phyloP scores from a whole-genome alignment of 768 basidiomycete species.

The Boletus vinaceobasis region DNA sequence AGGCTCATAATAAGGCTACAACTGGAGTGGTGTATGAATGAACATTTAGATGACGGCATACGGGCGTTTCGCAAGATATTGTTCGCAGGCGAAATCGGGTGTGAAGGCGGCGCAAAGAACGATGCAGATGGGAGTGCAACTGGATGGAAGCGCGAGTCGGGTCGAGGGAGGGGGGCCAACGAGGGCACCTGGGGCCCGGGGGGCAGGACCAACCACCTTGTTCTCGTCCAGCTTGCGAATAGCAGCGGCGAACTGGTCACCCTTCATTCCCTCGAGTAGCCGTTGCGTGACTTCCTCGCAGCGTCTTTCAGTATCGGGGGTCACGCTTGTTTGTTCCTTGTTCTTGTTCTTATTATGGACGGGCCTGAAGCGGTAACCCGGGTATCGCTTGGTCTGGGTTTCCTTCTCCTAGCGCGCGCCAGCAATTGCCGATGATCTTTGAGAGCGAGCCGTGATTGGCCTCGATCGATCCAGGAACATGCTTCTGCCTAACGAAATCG shows the following conservation, averaged over 20 bases:
- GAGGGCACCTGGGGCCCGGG: conserved; percentile 29
- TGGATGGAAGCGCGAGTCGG: conserved; percentile 36
- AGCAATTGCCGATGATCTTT: conserved; percentile 53
- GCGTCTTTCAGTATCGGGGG: conserved; percentile 29
- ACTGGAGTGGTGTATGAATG: no score
- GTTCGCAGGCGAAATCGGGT: conserved; percentile 42
- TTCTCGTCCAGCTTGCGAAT: conserved; percentile 49
- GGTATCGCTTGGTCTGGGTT: conserved; percentile 64
- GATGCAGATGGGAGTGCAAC: conserved; percentile 45
- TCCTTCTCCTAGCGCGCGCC: conserved; percentile 74
- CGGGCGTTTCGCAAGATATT: conserved; percentile 45
- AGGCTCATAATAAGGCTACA: no score
- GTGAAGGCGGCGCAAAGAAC: conserved; percentile 39
- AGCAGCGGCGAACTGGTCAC: conserved; percentile 61
- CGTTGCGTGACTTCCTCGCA: conserved; percentile 58
- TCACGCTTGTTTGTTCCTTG: conserved; percentile 24
- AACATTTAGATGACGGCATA: no score
- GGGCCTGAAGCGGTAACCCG: conserved; percentile 53
- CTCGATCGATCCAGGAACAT: conserved; percentile 50
- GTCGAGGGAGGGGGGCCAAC: conserved; percentile 64
- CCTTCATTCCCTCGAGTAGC: conserved; percentile 66
- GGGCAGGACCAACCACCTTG: background rate
- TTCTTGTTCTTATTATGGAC: conserved; percentile 46
- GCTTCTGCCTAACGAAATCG: conserved; percentile 40
- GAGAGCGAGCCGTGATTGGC: conserved; percentile 48